phyloP scores from a whole-genome alignment of 169 alveolate genomes.

The Plasmodium vivax region DNA sequence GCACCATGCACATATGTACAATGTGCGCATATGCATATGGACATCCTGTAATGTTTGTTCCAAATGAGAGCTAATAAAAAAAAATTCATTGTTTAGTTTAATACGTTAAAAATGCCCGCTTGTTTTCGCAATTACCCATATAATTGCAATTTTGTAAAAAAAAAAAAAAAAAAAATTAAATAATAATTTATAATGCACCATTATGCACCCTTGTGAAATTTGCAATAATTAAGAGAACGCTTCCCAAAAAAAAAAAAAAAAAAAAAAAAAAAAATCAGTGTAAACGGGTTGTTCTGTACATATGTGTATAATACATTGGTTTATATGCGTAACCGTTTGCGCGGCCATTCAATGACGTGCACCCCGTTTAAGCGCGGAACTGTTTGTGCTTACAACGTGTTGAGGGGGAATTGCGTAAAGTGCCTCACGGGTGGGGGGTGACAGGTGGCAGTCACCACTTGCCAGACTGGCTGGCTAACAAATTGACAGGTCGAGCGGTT shows the following conservation, averaged over 20 bases:
- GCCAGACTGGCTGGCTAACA: background rate
- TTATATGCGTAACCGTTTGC: background rate
- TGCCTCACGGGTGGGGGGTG: background rate
- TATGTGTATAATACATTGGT: background rate
- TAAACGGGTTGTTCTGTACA: background rate
- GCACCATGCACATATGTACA: background rate
- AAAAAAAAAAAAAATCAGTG: background rate
- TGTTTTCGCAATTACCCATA: background rate
- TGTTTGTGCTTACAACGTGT: background rate
- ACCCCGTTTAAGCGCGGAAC: background rate
- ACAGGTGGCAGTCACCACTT: background rate
- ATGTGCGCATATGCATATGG: background rate
- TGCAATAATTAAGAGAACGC: background rate
- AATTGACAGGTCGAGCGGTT: background rate
- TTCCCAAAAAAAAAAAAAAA: background rate
- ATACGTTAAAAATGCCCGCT: background rate
- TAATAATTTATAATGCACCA: constrained; percentile 47
- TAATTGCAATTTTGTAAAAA: background rate
- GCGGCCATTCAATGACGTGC: background rate
- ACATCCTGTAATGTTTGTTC: background rate
- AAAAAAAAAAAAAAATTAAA: background rate
- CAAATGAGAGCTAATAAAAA: background rate
- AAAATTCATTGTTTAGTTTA: background rate
- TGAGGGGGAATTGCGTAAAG: background rate
- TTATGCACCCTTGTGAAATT: constrained; percentile 25